Percentiles rank a stretch among this genome's conserved stretches.
Evolutionary conservation across 2,329 filamentous ascomycete species (phyloP).

Genomic region (Paecilomyces niveus): DNA sequence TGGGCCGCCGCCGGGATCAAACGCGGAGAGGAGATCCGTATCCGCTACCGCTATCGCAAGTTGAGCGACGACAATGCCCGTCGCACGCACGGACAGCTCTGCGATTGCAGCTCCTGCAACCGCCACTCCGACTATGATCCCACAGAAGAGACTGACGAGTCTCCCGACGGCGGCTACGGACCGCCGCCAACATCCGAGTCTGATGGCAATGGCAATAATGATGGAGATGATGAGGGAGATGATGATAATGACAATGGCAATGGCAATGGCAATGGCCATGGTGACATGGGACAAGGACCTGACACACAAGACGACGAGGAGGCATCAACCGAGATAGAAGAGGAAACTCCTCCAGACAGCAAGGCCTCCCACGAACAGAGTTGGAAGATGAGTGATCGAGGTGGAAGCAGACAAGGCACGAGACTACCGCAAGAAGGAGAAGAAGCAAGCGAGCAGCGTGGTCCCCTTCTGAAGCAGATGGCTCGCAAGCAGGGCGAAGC

Average conservation of each 20-base stretch:
- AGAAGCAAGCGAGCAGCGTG: not conserved
- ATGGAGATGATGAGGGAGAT: not conserved
- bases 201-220: not conserved
- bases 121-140: not conserved
- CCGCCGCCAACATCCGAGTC: not conserved
- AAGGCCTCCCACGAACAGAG: not conserved
- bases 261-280: not conserved
- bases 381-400: not conserved
- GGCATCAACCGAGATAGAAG: not conserved
- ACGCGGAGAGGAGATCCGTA: slow-evolving; percentile 18
- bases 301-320: not conserved
- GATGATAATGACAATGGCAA: not conserved
- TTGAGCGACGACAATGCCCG: not conserved
- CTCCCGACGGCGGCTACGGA: not conserved
- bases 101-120: not conserved
- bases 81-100: not conserved
- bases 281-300: not conserved
- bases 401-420: not conserved
- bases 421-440: not conserved
- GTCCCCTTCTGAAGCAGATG: not conserved
- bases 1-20: slow-evolving; percentile 18
- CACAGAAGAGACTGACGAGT: not conserved
- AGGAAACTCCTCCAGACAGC: not conserved
- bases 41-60: slow-evolving; percentile 10
- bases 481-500: not conserved